A percentile compares a stretch with the other conserved stretches of the same genome.
Conservation (phyloP, 2,329 filamentous ascomycete genomes). For the Sclerotinia borealis region DNA sequence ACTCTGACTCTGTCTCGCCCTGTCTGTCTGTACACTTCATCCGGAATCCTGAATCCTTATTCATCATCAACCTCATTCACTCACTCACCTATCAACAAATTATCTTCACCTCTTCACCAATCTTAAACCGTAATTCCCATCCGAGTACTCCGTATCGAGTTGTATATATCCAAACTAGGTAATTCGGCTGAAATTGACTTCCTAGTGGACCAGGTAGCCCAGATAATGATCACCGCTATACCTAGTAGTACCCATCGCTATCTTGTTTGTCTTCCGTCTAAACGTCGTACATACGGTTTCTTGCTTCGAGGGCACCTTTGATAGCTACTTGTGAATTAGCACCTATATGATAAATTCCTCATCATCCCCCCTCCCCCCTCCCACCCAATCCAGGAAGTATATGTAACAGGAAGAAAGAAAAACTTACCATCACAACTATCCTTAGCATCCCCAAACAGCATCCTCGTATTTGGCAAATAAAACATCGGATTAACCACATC, state of each 20-base stretch:
- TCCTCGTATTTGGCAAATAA: slow-evolving; percentile 81
- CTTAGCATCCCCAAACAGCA: slow-evolving; percentile 90
- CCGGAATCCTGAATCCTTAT: no score
- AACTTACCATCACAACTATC: slow-evolving; percentile 66
- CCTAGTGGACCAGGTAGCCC: no score
- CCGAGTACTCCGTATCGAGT: no score
- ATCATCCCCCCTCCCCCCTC: slow-evolving; percentile 39
- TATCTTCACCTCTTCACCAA: accelerated
- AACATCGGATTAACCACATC: slow-evolving; percentile 94
- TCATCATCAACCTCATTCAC: neutral
- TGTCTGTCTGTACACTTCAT: neutral
- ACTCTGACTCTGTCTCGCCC: no score
- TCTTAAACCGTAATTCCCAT: no score
- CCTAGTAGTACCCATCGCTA: no score
- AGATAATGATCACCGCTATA: no score
- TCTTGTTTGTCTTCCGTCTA: no score
- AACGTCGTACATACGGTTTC: slow-evolving; percentile 25
- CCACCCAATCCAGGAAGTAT: neutral
- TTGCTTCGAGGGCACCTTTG: slow-evolving; percentile 21
- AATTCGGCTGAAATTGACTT: no score
- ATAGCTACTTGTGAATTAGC: slow-evolving; percentile 35
- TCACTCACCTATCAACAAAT: neutral
- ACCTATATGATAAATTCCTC: slow-evolving; percentile 45
- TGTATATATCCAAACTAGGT: no score
- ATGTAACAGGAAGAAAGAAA: slow-evolving; percentile 9